These are phyloP conservation scores for Betula pendula DNA, from an alignment of 306 rosid species.

Conservation along the genomic window DNA sequence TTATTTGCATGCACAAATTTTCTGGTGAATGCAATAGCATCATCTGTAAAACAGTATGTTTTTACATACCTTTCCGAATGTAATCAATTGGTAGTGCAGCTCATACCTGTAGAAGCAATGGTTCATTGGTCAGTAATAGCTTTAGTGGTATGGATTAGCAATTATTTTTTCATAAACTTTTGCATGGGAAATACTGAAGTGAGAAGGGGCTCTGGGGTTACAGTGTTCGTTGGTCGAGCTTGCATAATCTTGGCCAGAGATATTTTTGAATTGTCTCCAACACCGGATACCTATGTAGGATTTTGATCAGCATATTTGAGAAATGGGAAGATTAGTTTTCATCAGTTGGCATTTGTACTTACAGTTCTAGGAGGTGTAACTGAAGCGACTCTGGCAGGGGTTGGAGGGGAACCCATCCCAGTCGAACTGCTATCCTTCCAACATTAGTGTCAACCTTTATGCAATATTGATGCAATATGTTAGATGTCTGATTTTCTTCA, in stretches of 20 bases:
- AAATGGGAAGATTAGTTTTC: constrained; percentile 3
- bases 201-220: constrained; percentile 39
- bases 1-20: constrained; percentile 9
- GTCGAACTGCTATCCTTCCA: constrained; percentile 97
- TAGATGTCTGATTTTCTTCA: constrained; percentile 23
- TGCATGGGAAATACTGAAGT: constrained; percentile 10
- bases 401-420: constrained; percentile 97
- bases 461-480: constrained; percentile 23
- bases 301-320: constrained; percentile 35
- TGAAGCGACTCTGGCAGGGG: constrained; percentile 93
- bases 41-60: constrained; percentile 6
- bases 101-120: constrained; percentile 65
- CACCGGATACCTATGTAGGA: constrained; percentile 72
- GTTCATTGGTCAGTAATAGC: constrained; percentile 36
- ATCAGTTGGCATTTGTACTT: constrained; percentile 34
- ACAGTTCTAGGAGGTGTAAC: constrained; percentile 85
- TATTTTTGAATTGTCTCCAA: constrained; percentile 90
- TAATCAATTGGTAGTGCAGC: constrained; percentile 94
- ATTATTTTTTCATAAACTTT: constrained; percentile 3
- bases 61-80: constrained; percentile 83
- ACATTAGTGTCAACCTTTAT: constrained; percentile 95
- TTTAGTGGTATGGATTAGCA: constrained; percentile 17
- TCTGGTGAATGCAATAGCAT: constrained; percentile 3
- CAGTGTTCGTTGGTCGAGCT: constrained; percentile 89
- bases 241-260: constrained; percentile 98